A percentile compares a stretch with the other conserved stretches of the same genome.
These are phyloP conservation scores for Candida sanyiensis DNA, from an alignment of 805 yeast genomes.

Conservation along the genomic window DNA sequence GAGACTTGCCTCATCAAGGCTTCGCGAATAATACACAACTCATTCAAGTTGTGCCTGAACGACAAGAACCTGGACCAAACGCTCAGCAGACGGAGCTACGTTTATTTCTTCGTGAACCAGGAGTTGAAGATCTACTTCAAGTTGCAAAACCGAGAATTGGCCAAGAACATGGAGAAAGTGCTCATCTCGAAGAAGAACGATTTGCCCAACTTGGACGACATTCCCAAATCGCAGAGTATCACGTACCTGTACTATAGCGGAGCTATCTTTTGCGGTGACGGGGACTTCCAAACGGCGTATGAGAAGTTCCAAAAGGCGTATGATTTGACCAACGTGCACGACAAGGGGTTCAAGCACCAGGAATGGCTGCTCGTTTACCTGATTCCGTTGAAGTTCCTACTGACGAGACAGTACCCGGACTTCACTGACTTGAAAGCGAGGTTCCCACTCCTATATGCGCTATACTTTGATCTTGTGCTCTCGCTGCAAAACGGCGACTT, in stretches of 20 bases:
- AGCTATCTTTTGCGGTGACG: conserved; percentile 57
- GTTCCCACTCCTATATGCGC: conserved; percentile 42
- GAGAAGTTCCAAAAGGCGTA: conserved; percentile 46
- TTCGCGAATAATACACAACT: conserved; percentile 60
- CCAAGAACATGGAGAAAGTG: conserved; percentile 69
- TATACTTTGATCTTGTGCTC: conserved; percentile 27
- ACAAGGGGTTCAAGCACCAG: conserved; percentile 22
- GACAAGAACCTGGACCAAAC: conserved; percentile 56
- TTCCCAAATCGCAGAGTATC: conserved; percentile 48
- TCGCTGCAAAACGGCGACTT: conserved; percentile 50
- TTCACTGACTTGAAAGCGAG: conserved; percentile 29
- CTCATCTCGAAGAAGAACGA: conserved; percentile 46
- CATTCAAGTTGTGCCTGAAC: conserved; percentile 72
- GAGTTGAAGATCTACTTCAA: conserved; percentile 66
- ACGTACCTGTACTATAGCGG: conserved; percentile 68
- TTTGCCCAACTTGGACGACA: conserved; percentile 43
- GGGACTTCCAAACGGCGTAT: conserved; percentile 48
- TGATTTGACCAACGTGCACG: conserved; percentile 12
- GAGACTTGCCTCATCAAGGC: conserved; percentile 43
- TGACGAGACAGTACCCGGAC: conserved; percentile 43
- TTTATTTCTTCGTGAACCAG: conserved; percentile 64
- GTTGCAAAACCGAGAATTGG: conserved; percentile 62
- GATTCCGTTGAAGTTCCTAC: conserved; percentile 56
- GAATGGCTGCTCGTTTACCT: conserved; percentile 47
- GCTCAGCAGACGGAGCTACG: conserved; percentile 52